phyloP scores from a whole-genome alignment of 768 basidiomycete genomes.

The Pisolithus orientalis region DNA sequence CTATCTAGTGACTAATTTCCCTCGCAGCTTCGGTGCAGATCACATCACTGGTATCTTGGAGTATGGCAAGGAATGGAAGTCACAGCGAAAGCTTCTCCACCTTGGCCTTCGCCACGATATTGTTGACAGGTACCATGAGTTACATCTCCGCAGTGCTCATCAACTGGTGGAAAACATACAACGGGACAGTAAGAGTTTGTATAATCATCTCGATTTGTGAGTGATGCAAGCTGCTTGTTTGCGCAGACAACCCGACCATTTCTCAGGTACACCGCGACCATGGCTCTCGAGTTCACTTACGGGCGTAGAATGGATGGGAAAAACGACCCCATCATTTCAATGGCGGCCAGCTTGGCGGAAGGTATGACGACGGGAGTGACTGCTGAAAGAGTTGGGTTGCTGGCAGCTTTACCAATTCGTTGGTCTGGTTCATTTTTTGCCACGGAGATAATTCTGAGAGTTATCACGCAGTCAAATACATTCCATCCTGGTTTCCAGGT shows the following conservation, averaged over 20 bases:
- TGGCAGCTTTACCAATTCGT: slow-evolving; percentile 23
- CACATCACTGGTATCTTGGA: slow-evolving; percentile 5
- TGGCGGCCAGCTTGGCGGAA: slow-evolving; percentile 12
- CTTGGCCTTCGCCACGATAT: slow-evolving; percentile 5
- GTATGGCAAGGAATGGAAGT: slow-evolving; percentile 13
- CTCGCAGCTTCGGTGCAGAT: slow-evolving; percentile 6
- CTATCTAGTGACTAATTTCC: too few species aligned
- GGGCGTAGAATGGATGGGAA: slow-evolving; percentile 15
- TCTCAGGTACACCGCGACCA: too few species aligned
- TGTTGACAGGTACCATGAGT: slow-evolving; percentile 2
- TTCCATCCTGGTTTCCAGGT: slow-evolving; percentile 21
- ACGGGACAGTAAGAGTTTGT: not conserved
- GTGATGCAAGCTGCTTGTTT: not conserved
- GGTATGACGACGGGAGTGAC: slow-evolving; percentile 11
- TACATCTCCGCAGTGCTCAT: slow-evolving; percentile 1
- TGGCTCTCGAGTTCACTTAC: slow-evolving; percentile 19
- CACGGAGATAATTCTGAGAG: not conserved
- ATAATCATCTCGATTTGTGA: slow-evolving; percentile 1
- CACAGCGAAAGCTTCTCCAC: slow-evolving; percentile 11
- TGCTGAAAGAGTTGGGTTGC: slow-evolving; percentile 16
- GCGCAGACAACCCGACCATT: too few species aligned
- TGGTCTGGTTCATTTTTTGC: slow-evolving; percentile 4
- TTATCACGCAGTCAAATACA: slow-evolving; percentile 11
- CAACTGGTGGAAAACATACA: slow-evolving; percentile 1
- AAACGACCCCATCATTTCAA: slow-evolving; percentile 17